Percentiles rank a stretch among this genome's conserved stretches.
Evolutionary conservation across 176 grass and related monocot genomes (phyloP).

Genomic region (Oryza brachyantha): DNA sequence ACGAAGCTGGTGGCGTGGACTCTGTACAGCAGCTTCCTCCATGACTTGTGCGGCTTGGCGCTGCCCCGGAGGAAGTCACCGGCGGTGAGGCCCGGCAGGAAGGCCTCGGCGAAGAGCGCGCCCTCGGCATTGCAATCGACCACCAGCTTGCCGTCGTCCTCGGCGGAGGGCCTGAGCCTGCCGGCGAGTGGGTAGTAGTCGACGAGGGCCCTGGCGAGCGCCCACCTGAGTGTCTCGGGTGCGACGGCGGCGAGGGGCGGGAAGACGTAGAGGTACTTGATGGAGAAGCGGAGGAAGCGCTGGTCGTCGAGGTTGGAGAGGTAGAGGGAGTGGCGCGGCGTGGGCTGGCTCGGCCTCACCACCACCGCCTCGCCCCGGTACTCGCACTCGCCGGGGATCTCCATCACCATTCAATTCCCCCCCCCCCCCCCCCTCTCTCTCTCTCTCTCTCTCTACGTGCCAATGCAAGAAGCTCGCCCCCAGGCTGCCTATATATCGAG

Average conservation of each 20-base stretch:
- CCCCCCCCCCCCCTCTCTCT: no score
- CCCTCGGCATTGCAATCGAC: conserved; percentile 88
- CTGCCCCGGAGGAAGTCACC: conserved; percentile 42
- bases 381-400: conserved; percentile 61
- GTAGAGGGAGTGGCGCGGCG: conserved; percentile 52
- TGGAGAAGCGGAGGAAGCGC: conserved; percentile 90
- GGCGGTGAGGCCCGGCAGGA: conserved; percentile 38
- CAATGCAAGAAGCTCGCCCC: no score
- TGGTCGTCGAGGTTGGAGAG: conserved; percentile 98
- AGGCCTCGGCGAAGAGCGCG: conserved; percentile 62
- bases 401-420: neutral
- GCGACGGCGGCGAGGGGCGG: conserved; percentile 20
- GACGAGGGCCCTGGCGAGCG: conserved; percentile 58
- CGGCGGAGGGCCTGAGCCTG: conserved; percentile 39
- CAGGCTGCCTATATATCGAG: no score
- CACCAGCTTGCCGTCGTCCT: conserved; percentile 48
- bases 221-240: conserved; percentile 29
- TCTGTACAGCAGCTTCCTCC: conserved; percentile 84
- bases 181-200: conserved; percentile 89
- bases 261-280: conserved; percentile 93
- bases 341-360: conserved; percentile 48
- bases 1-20: conserved; percentile 63
- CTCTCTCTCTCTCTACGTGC: no score
- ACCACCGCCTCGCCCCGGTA: conserved; percentile 37
- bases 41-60: conserved; percentile 56